Evolutionary conservation across 2,329 filamentous ascomycete genomes (phyloP).

Genomic region (Apiospora hydei): DNA sequence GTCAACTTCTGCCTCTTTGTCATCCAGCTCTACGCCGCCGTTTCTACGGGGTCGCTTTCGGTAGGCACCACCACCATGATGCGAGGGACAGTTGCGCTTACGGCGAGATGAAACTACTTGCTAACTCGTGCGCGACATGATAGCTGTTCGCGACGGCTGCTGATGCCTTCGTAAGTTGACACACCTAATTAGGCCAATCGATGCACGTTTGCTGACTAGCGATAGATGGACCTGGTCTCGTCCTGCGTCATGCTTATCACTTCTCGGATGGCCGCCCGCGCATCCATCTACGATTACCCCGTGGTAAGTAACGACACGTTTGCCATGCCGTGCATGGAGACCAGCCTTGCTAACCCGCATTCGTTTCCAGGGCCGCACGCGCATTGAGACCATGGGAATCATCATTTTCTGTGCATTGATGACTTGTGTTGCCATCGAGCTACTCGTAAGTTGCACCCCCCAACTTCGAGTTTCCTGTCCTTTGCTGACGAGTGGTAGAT

Average conservation of each 20-base stretch:
- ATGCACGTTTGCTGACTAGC: conserved; percentile 33
- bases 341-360: conserved; percentile 24
- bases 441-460: conserved; percentile 52
- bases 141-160: conserved; percentile 68
- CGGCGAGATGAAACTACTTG: conserved; percentile 17
- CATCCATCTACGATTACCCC: conserved; percentile 68
- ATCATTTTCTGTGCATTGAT: conserved; percentile 72
- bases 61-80: conserved; percentile 30
- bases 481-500: conserved; percentile 44
- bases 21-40: conserved; percentile 65
- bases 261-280: conserved; percentile 63
- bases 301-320: conserved; percentile 49
- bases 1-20: conserved; percentile 62
- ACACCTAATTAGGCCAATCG: background rate
- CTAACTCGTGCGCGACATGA: conserved; percentile 29
- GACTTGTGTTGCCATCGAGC: conserved; percentile 70
- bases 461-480: background rate
- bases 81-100: background rate
- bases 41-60: conserved; percentile 66
- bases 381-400: conserved; percentile 70
- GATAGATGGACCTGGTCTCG: conserved; percentile 67
- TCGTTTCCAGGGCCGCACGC: conserved; percentile 56
- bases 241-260: conserved; percentile 69
- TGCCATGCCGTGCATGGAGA: background rate
- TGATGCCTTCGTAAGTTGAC: conserved; percentile 61